A percentile compares a stretch with the other conserved stretches of the same genome.
Evolutionary conservation across 371 early-diverging fungal genomes (phyloP).

Genomic region (Actinomortierella ambigua): DNA sequence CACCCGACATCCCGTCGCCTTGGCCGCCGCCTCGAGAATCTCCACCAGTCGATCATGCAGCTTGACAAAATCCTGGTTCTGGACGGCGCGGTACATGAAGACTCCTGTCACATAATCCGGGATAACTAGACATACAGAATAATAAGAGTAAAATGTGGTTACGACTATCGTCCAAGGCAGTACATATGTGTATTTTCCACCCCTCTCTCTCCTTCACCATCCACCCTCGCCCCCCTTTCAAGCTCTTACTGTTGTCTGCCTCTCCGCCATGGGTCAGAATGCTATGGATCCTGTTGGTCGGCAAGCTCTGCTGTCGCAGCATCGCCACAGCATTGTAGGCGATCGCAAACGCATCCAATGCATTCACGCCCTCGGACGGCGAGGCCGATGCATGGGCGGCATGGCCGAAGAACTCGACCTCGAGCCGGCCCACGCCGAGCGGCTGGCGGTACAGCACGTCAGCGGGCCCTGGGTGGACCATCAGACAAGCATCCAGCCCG

Average conservation of each 20-base stretch:
- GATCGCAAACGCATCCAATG: slow-evolving; percentile 60
- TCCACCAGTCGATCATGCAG: slow-evolving; percentile 58
- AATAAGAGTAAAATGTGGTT: too few species aligned
- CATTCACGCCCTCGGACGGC: slow-evolving; percentile 55
- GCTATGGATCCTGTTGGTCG: slow-evolving; percentile 71
- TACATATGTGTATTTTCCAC: too few species aligned
- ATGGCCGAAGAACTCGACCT: slow-evolving; percentile 69
- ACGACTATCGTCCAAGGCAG: too few species aligned
- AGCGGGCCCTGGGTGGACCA: slow-evolving; percentile 74
- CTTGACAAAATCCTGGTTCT: slow-evolving; percentile 51
- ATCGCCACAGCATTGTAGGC: slow-evolving; percentile 58
- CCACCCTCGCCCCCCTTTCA: too few species aligned
- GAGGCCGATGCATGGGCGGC: slow-evolving; percentile 55
- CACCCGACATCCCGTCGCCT: slow-evolving; percentile 71
- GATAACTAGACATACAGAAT: too few species aligned
- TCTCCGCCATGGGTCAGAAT: slow-evolving; percentile 75
- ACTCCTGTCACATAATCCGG: slow-evolving; percentile 62
- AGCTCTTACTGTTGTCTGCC: slow-evolving; percentile 52
- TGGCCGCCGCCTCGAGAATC: slow-evolving; percentile 68
- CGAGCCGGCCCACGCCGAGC: slow-evolving; percentile 36
- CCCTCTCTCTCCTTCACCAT: too few species aligned
- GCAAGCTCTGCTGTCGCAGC: slow-evolving; percentile 64
- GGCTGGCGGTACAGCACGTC: slow-evolving; percentile 38
- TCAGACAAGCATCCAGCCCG: slow-evolving; percentile 70
- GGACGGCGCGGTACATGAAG: slow-evolving; percentile 62